phyloP scores from a whole-genome alignment of 2,329 filamentous ascomycete genomes.

The Talaromyces sp. region DNA sequence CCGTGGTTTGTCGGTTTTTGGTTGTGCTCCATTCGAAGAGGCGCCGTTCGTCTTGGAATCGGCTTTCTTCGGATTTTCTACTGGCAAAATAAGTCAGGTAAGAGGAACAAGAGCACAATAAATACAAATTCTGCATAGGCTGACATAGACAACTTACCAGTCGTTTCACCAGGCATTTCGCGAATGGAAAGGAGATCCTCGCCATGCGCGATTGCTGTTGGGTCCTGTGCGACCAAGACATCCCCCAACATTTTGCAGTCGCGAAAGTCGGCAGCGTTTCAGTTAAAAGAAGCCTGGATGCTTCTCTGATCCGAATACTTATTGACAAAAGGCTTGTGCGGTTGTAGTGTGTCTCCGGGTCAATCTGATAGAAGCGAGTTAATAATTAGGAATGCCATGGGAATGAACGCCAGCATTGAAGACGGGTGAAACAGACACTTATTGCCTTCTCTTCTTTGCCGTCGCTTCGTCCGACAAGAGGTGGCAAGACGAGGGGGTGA shows the following conservation, averaged over 20 bases:
- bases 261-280: background rate
- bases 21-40: constrained; percentile 61
- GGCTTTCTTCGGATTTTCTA: constrained; percentile 30
- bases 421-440: background rate
- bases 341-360: background rate
- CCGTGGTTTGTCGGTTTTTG: constrained; percentile 95
- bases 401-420: constrained; percentile 1
- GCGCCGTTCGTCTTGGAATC: constrained; percentile 27
- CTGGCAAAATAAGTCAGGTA: constrained; percentile 22
- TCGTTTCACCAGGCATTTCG: constrained; percentile 36
- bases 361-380: background rate
- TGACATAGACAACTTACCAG: constrained; percentile 31
- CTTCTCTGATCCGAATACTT: background rate
- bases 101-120: constrained; percentile 10
- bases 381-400: background rate
- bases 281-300: background rate
- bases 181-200: constrained; percentile 42
- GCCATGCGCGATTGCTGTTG: constrained; percentile 33
- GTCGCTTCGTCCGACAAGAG: background rate
- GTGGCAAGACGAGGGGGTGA: background rate
- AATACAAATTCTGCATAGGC: background rate
- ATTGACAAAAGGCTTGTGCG: background rate
- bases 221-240: constrained; percentile 38
- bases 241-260: constrained; percentile 32
- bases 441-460: background rate